Evolutionary conservation across 352 stramenopile species (phyloP).

Genomic region (Blastocystis sp.): DNA sequence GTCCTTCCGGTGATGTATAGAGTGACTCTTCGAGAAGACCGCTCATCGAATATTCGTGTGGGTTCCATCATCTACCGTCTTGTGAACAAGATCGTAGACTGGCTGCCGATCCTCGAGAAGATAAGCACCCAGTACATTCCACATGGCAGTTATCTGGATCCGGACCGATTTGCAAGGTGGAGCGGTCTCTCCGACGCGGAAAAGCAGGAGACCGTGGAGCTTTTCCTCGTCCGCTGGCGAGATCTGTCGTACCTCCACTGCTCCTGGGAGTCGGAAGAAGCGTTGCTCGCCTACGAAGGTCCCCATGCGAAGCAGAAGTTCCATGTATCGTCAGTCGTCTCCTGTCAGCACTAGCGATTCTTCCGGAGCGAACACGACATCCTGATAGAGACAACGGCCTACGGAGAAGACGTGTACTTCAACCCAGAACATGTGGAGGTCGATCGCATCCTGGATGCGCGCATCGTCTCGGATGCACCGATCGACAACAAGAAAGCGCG

Average conservation of each 20-base stretch:
- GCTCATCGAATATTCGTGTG: neutral
- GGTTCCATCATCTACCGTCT: neutral
- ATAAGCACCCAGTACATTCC: slow-evolving; percentile 49
- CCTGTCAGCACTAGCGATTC: neutral
- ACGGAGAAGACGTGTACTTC: slow-evolving; percentile 76
- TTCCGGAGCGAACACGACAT: neutral
- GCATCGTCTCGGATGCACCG: slow-evolving; percentile 34
- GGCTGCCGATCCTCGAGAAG: slow-evolving; percentile 1
- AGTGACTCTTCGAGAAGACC: neutral
- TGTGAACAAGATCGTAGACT: neutral
- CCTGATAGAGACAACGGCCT: neutral
- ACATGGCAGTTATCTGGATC: neutral
- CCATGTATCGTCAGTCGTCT: neutral
- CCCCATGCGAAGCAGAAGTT: slow-evolving; percentile 47
- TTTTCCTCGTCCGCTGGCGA: slow-evolving; percentile 82
- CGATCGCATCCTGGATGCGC: slow-evolving; percentile 78
- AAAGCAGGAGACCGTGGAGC: slow-evolving; percentile 66
- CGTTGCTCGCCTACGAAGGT: slow-evolving; percentile 65
- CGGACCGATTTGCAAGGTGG: neutral
- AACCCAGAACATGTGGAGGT: slow-evolving; percentile 80
- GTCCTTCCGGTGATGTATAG: neutral
- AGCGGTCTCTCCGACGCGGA: neutral
- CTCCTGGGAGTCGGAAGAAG: slow-evolving; percentile 79
- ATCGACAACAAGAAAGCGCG: neutral
- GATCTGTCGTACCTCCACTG: slow-evolving; percentile 80